Conservation (phyloP, 1,139 yeast species). For the Magnusiomyces paraingens region DNA sequence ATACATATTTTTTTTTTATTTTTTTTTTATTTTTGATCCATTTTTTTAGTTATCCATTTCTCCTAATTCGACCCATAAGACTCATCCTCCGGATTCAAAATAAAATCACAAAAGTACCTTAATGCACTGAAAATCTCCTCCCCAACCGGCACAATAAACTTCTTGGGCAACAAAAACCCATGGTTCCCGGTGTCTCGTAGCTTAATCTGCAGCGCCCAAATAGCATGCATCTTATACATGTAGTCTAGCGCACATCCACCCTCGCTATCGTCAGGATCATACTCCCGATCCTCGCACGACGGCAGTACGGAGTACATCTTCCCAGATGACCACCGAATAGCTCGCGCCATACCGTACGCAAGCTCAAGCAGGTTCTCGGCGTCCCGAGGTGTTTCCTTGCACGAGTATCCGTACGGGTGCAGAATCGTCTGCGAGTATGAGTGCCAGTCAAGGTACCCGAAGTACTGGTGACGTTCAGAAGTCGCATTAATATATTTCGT, state of each 20-base stretch:
- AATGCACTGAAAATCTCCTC: conserved; percentile 64
- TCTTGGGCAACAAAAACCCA: conserved; percentile 73
- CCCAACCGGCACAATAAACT: conserved; percentile 70
- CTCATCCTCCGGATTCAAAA: conserved; percentile 26
- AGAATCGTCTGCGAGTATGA: conserved; percentile 79
- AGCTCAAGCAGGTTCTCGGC: conserved; percentile 73
- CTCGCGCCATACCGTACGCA: conserved; percentile 72
- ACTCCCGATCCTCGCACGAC: conserved; percentile 70
- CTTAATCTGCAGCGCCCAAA: conserved; percentile 79
- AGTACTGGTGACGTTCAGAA: conserved; percentile 51
- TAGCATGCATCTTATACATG: conserved; percentile 76
- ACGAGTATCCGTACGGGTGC: conserved; percentile 77
- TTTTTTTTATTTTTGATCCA: no score
- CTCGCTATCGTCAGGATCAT: conserved; percentile 60
- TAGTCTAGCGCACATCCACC: conserved; percentile 78
- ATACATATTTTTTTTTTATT: no score
- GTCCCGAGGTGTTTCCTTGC: conserved; percentile 65
- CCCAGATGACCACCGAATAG: conserved; percentile 58
- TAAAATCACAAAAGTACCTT: conserved; percentile 62
- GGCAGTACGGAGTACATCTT: conserved; percentile 61
- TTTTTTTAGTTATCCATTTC: no score
- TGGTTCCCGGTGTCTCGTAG: conserved; percentile 77
- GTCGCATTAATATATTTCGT: conserved; percentile 53
- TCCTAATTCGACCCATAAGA: no score
- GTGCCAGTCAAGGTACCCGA: conserved; percentile 76